Conservation (phyloP, 441 rosid genomes). For the Arabidopsis lyrata region DNA sequence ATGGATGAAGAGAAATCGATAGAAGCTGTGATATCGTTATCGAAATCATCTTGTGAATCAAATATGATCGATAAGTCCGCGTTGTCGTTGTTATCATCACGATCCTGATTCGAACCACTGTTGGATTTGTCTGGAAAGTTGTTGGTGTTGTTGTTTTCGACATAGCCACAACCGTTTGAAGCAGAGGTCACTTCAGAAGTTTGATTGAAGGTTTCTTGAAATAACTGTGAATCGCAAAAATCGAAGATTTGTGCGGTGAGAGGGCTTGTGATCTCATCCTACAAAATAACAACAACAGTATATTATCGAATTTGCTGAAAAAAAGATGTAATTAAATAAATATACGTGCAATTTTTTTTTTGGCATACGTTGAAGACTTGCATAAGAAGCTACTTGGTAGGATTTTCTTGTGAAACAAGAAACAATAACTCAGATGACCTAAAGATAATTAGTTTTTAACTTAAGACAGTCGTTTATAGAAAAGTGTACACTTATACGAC, state of each 20-base stretch:
- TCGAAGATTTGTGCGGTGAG: slow-evolving; percentile 71
- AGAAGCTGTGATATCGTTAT: slow-evolving; percentile 83
- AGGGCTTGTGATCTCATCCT: slow-evolving; percentile 88
- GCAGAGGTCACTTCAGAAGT: slow-evolving; percentile 77
- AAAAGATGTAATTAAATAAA: not conserved
- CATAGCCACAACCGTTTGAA: slow-evolving; percentile 54
- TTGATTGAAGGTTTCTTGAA: slow-evolving; percentile 67
- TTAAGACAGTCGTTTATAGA: slow-evolving; percentile 10
- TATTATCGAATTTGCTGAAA: not conserved
- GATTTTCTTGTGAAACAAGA: slow-evolving; percentile 34
- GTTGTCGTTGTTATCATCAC: slow-evolving; percentile 43
- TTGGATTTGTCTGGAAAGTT: slow-evolving; percentile 37
- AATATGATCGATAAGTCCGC: slow-evolving; percentile 57
- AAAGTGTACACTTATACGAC: slow-evolving; percentile 20
- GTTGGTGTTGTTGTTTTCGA: slow-evolving; percentile 32
- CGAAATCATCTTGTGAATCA: slow-evolving; percentile 69
- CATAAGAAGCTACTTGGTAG: slow-evolving; percentile 33
- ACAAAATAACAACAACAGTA: slow-evolving; percentile 21
- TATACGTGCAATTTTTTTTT: not conserved
- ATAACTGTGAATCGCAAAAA: slow-evolving; percentile 70
- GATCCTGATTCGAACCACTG: slow-evolving; percentile 36
- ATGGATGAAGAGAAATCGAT: slow-evolving; percentile 80
- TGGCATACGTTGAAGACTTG: slow-evolving; percentile 31
- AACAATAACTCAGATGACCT: not conserved
- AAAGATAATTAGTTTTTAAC: not conserved